A percentile compares a stretch with the other conserved stretches of the same genome.
phyloP scores from a whole-genome alignment of 139 green algal genomes.

The Astrephomene gubernaculifera region DNA sequence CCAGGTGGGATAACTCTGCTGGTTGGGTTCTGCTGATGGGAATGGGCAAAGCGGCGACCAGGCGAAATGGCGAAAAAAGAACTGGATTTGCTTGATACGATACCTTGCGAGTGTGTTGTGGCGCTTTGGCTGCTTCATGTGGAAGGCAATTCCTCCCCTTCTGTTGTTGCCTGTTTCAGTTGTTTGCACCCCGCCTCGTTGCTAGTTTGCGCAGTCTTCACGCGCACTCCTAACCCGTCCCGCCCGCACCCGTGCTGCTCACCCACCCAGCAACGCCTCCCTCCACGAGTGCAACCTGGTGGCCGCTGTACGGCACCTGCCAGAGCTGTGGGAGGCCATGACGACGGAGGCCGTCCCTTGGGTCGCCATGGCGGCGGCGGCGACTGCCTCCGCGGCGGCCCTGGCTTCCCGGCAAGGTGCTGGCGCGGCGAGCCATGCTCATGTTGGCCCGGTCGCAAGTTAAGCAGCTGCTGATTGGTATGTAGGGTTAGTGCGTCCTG shows the following conservation, averaged over 20 bases:
- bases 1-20: slow-evolving; percentile 15
- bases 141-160: too few relatives aligned
- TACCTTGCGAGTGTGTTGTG: too few relatives aligned
- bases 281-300: background rate
- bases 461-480: too few relatives aligned
- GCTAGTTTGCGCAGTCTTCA: background rate
- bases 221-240: background rate
- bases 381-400: background rate
- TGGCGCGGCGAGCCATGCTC: too few relatives aligned
- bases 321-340: slow-evolving; percentile 39
- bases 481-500: too few relatives aligned
- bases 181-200: background rate
- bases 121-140: too few relatives aligned
- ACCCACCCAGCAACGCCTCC: background rate
- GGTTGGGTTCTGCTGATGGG: too few relatives aligned
- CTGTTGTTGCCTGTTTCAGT: background rate
- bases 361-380: background rate
- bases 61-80: too few relatives aligned
- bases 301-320: slow-evolving; percentile 21
- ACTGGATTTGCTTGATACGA: too few relatives aligned
- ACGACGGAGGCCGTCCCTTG: slow-evolving; percentile 23
- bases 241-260: too few relatives aligned
- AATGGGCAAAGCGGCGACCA: too few relatives aligned
- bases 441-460: too few relatives aligned
- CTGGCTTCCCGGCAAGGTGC: background rate